A percentile compares a stretch with the other conserved stretches of the same genome.
These are phyloP conservation scores for Lupinus albus DNA, from an alignment of 306 rosid genomes.

Conservation along the genomic window DNA sequence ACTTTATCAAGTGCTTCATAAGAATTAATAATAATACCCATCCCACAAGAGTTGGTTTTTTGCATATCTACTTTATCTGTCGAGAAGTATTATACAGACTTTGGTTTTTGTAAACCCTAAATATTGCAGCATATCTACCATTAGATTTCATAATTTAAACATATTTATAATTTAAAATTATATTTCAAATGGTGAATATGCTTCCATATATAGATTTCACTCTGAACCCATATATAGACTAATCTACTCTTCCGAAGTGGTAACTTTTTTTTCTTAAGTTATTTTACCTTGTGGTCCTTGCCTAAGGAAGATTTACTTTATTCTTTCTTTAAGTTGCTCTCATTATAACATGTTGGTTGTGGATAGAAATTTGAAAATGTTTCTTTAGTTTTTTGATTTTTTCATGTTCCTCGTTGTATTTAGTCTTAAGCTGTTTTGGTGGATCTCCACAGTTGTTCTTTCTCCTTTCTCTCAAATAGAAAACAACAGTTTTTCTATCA, in stretches of 20 bases:
- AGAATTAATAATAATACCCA: slow-evolving; percentile 9
- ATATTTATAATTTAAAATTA: no score
- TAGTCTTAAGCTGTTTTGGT: no score
- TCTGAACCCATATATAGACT: background rate
- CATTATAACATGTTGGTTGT: no score
- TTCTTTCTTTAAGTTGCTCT: no score
- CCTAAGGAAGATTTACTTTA: background rate
- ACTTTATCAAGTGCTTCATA: slow-evolving; percentile 22
- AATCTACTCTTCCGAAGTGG: slow-evolving; percentile 10
- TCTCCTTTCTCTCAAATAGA: no score
- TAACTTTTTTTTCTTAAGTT: background rate
- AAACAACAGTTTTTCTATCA: no score
- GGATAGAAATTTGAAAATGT: no score
- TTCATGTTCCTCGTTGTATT: no score
- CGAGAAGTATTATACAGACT: background rate
- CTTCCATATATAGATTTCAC: background rate
- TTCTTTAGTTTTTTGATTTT: no score
- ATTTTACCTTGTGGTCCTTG: slow-evolving; percentile 38
- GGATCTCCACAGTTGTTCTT: no score
- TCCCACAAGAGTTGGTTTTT: slow-evolving; percentile 17
- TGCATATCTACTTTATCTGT: slow-evolving; percentile 4
- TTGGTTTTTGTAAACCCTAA: background rate
- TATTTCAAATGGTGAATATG: background rate
- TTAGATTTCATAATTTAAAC: background rate
- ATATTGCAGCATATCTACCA: background rate